Evolutionary conservation across 768 basidiomycete genomes (phyloP), one percentile per base, ranked within the genome.

Genomic region (Tephrocybe rancida): DNA sequence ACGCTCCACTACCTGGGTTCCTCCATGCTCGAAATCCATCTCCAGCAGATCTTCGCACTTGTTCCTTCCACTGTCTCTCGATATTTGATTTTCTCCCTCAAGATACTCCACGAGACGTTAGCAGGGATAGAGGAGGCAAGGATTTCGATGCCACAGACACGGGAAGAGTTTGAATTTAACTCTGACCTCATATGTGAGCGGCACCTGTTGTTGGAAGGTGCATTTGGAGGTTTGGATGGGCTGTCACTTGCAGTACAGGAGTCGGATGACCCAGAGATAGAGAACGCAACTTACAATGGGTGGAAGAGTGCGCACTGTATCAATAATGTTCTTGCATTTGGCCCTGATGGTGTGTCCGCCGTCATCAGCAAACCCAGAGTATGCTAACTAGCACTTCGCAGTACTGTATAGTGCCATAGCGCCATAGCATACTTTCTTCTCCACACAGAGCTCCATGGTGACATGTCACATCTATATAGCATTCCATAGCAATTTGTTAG

Each of bases 41-140:
- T 80, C 1, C 69, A 73, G 49, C 72, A 78, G 44, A 77, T 80
- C 7, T 82, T 81, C 58, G 75, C 73, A 1, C 58, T 80, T 5
- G 65, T 74, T 11, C 76, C 77, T 10, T 24, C 71, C 0, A 74
- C 72, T 0, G 58, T 72, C 21, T 61, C 64, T 0, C 60, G 68
- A 0, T 80, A 80, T 54, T 53, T 78, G 39, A 27, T 49, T 4
- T 79, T 77, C 60, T 61, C 61, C 1, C 61, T 67, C 1, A 6
- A 38, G 0, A 65, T 76, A n/a, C 64, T 78, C 0, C 64, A 70
- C 2, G 14, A 39, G 0, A 67, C 64, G 1, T 63, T 78, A 1
- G 44, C 59, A 1, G 30, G 24, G 1, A 66, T 78, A 19, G 58
- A 58, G 5, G 71, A 74, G 11, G 67, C 66, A 9, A 11, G 5